Base-by-base conservation (phyloP, 495 filamentous ascomycete genomes). In the Penicillium arizonense region DNA sequence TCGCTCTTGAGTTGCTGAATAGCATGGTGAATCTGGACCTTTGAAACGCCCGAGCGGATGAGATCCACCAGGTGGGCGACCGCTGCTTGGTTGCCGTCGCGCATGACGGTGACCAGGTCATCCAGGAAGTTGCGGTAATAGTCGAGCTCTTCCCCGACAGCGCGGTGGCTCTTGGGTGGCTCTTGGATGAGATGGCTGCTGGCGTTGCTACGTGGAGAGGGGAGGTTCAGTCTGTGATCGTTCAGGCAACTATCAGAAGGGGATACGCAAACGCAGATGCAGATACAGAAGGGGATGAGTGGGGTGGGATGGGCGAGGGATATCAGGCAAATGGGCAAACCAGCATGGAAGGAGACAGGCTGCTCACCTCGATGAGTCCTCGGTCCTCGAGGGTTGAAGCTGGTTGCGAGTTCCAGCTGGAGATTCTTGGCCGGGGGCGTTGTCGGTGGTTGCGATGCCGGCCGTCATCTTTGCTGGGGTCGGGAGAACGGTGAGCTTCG, bases 11-110 rank as follows among this genome's bases (percentile, higher is more conserved):
- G 14, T 13, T 55, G 51, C 5, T 65, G 53, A 50, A 75, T 38
- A 2, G 47, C 44, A 4, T 50, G 39, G 26, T 65, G 64, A 20
- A 75, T 72, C 5, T 69, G 55, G 43, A 56, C 32, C 14, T 69
- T 49, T 12, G 70, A 69, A 23, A 65, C 70, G 18, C 69, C 67
- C 10, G 70, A 59, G 32, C 70, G 72, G 45, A 75, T 69, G 44
- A 60, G 44, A 4, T 58, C 41, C 42, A 75, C 47, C 38, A 75
- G 28, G n/a, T 38, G 59, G 35, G 47, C 32, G 1, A 75, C 54
- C 0, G 59, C 41, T 28, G 55, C 63, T 28, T 60, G 55, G 16
- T 68, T 55, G 18, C 61, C 64, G 5, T 63, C 53, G 9, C 58
- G 55, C 40, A 75, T 59, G 16, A 70, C 23, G 11, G 46, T 47